Evolutionary conservation across 495 filamentous ascomycete species (phyloP).

Genomic region (Pyronema domesticum): DNA sequence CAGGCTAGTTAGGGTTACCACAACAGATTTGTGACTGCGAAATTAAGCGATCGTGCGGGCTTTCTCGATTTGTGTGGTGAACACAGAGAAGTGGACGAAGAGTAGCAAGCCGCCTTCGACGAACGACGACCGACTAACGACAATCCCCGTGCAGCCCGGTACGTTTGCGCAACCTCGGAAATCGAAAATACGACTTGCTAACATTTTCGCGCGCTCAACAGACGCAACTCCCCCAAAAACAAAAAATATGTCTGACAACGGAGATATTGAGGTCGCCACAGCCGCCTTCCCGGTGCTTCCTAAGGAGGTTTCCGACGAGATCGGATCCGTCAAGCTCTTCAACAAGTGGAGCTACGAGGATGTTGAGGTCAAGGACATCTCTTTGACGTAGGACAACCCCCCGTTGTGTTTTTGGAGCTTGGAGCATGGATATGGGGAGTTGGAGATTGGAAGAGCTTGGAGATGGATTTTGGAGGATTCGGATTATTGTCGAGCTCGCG

Average conservation of each 20-base stretch:
- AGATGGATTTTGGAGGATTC: not conserved
- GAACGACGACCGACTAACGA: not conserved
- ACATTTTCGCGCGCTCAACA: not conserved
- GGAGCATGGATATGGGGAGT: not conserved
- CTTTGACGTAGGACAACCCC: constrained; percentile 70
- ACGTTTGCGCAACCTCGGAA: not conserved
- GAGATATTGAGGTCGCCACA: constrained; percentile 82
- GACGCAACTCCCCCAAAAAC: constrained; percentile 1
- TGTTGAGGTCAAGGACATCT: constrained; percentile 98
- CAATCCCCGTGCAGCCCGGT: not conserved
- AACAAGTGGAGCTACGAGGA: constrained; percentile 95
- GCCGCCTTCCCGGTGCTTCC: constrained; percentile 64
- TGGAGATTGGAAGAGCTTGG: constrained; percentile 11
- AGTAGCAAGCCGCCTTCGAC: not conserved
- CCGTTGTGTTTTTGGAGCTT: not conserved
- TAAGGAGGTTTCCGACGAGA: constrained; percentile 79
- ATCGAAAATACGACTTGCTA: not conserved
- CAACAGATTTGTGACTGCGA: not conserved
- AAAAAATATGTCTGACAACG: constrained; percentile 79
- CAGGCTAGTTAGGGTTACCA: not conserved
- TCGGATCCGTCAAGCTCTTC: constrained; percentile 95
- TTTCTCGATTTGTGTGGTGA: not conserved
- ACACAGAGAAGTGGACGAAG: not conserved
- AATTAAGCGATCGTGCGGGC: not conserved
- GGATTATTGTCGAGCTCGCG: constrained; percentile 1